Evolutionary conservation across 148 eudicot genomes (phyloP), one percentile per base, ranked within the genome.

Genomic region (Beta vulgaris): DNA sequence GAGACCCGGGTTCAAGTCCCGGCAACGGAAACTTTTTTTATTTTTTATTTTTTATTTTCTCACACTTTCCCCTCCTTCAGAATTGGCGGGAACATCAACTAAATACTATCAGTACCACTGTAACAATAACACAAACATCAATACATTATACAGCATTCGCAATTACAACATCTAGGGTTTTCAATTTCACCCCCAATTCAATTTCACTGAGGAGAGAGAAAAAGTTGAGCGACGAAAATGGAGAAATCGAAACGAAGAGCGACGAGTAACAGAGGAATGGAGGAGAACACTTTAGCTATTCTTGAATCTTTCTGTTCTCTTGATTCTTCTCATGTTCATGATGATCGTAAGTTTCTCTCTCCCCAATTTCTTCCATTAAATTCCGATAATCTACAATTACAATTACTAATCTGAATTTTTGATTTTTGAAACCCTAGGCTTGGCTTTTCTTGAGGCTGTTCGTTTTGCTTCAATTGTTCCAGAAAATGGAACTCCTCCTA

Each of bases 1-100:
- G 93, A 91, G 96, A 93, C 98, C 93, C 92, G 96, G 98, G 98
- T 93, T 93, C 96, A 74, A 93, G 90, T 93, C 98, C 98, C 96
- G 98, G 98, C 98, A 89, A 88, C 97, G 91, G 93, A 91, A 87
- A 0, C 28, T 16, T 32, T 53, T 70, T 59, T 60, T 28, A 2
- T 40, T 51, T 40, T 36, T 68, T 13, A 0, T 77, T 68, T 60
- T 18, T 54, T 1, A 16, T 39, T 32, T 16, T 9, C 21, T 5
- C 1, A 4, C 12, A 2, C 14, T 54, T 36, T 18, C 3, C 40
- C 8, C 59, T 23, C 1, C 18, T 31, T 9, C 26, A 26, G 16
- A 31, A 14, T 73, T 78, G 81, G 81, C 77, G 81, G 68, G 81
- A 78, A 78, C 72, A 78, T 28, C 46, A 63, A 64, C 40, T 9